Conservation (phyloP, 768 basidiomycete species). For the Kwoniella newhampshirensis region DNA sequence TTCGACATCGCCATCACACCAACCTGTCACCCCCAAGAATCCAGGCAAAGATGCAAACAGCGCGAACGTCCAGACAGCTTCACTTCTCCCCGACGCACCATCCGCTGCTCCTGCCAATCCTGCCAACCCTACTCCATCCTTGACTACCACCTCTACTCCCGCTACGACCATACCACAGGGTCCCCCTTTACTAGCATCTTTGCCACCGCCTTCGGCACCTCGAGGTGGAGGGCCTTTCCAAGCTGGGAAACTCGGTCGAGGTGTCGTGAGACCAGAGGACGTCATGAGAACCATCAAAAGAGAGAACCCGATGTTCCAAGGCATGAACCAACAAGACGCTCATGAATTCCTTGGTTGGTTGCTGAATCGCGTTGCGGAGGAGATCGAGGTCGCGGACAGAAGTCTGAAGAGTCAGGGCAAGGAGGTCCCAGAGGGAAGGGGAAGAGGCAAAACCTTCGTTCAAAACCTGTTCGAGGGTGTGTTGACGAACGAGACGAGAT, state of each 20-base stretch:
- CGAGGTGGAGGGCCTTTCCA: constrained; percentile 50
- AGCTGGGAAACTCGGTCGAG: constrained; percentile 56
- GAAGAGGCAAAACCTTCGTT: constrained; percentile 65
- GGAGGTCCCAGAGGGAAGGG: constrained; percentile 22
- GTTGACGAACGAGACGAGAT: constrained; percentile 94
- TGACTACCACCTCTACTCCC: constrained; percentile 9
- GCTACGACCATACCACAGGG: constrained; percentile 28
- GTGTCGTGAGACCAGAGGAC: constrained; percentile 81
- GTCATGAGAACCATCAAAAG: constrained; percentile 93
- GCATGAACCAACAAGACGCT: constrained; percentile 94
- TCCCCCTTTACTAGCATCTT: constrained; percentile 44
- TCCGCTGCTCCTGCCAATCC: constrained; percentile 4
- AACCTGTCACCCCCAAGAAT: constrained; percentile 63
- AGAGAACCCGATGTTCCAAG: constrained; percentile 85
- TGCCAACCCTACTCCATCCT: constrained; percentile 7
- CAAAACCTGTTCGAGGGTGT: constrained; percentile 91
- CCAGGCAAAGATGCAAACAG: constrained; percentile 35
- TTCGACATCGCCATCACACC: constrained; percentile 65
- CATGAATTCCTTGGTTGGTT: constrained; percentile 97
- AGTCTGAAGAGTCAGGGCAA: constrained; percentile 22
- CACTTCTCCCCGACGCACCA: constrained; percentile 27
- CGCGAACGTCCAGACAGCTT: constrained; percentile 37
- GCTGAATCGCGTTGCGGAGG: constrained; percentile 88
- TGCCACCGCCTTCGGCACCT: constrained; percentile 46
- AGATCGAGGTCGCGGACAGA: constrained; percentile 66